phyloP scores from a whole-genome alignment of 257 asterid species.

The Fraxinus pennsylvanica region DNA sequence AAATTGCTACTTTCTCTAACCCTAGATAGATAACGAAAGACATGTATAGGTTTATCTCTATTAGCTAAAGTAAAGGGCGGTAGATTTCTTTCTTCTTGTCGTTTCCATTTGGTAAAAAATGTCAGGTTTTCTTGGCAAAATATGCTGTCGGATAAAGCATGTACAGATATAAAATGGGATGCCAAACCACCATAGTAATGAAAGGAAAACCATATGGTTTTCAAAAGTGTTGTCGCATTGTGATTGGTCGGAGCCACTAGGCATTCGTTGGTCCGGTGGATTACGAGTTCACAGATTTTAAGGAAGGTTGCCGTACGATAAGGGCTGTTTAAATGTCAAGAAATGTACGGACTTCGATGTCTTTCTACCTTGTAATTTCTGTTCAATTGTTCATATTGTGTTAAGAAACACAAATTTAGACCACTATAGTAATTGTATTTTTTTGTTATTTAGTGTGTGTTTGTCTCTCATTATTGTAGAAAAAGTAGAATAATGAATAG shows the following conservation, averaged over 20 bases:
- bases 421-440: too few relatives aligned
- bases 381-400: too few relatives aligned
- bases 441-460: too few relatives aligned
- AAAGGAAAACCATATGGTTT: slow-evolving; percentile 16
- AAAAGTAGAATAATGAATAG: too few relatives aligned
- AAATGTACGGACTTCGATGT: slow-evolving; percentile 28
- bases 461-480: too few relatives aligned
- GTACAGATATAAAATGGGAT: background rate
- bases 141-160: slow-evolving; percentile 8
- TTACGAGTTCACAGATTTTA: slow-evolving; percentile 11
- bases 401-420: too few relatives aligned
- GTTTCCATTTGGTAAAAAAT: background rate
- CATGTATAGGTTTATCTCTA: background rate
- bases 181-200: background rate
- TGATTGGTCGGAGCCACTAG: slow-evolving; percentile 15
- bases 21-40: slow-evolving; percentile 6
- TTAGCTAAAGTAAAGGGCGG: background rate
- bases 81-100: background rate
- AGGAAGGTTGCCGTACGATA: slow-evolving; percentile 32
- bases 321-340: background rate
- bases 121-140: background rate
- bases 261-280: background rate
- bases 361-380: background rate
- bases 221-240: slow-evolving; percentile 39
- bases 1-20: background rate